Evolutionary conservation across 306 rosid genomes (phyloP).

Genomic region (Abrus pulchellus): DNA sequence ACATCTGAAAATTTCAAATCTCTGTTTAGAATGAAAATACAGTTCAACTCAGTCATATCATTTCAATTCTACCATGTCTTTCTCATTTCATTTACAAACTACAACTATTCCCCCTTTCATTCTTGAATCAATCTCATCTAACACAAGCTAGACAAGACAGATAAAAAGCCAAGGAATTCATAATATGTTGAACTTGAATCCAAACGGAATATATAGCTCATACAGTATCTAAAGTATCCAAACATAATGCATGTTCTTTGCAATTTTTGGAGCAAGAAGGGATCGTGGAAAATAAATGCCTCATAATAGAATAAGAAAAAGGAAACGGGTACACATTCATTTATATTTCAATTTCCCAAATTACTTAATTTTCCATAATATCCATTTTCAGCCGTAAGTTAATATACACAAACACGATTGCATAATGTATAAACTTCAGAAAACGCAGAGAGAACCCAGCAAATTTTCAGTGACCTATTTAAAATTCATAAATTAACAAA

Average conservation of each 20-base stretch:
- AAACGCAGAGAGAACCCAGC: slow-evolving; percentile 29
- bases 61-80: not conserved
- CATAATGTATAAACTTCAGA: slow-evolving; percentile 18
- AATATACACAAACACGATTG: not conserved
- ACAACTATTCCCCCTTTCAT: not conserved
- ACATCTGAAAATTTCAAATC: slow-evolving; percentile 14
- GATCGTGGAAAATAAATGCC: not conserved
- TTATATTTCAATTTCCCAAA: slow-evolving; percentile 8
- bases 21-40: slow-evolving; percentile 25
- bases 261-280: not conserved
- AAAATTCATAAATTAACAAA: slow-evolving; percentile 11
- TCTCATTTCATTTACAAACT: not conserved
- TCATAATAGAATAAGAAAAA: not conserved
- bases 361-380: not conserved
- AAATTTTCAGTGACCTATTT: slow-evolving; percentile 5
- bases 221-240: too few relatives aligned
- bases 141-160: not conserved
- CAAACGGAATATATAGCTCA: not conserved
- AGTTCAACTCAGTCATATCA: slow-evolving; percentile 26
- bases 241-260: not conserved
- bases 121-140: slow-evolving; percentile 6
- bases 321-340: slow-evolving; percentile 2
- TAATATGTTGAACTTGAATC: not conserved
- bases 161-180: not conserved
- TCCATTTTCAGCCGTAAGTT: not conserved